Conservation (phyloP, 1,139 yeast species). For the Saccharomyces hybrid region DNA sequence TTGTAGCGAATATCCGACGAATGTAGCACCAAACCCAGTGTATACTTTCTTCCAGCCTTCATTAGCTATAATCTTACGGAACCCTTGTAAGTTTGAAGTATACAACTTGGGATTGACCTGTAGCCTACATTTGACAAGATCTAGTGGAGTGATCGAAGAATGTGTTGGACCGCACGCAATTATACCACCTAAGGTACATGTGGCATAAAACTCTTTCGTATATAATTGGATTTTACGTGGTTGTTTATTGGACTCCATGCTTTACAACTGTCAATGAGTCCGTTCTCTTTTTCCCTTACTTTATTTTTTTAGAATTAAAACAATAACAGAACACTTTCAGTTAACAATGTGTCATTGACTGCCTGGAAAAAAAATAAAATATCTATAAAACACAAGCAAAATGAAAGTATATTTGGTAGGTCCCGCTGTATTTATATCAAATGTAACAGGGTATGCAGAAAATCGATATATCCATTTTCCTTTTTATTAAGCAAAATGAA, state of each 20-base stretch:
- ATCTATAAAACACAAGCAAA: not conserved
- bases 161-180: conserved; percentile 94
- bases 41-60: conserved; percentile 69
- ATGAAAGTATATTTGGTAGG: not conserved
- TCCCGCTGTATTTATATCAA: not conserved
- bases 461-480: not conserved
- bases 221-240: conserved; percentile 35
- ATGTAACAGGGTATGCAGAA: not conserved
- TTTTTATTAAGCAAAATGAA: not conserved
- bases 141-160: conserved; percentile 85
- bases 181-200: conserved; percentile 86
- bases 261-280: not conserved
- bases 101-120: conserved; percentile 74
- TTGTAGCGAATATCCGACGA: conserved; percentile 84
- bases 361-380: not conserved
- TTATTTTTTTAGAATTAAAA: not conserved
- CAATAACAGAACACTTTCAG: not conserved
- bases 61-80: conserved; percentile 60
- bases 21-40: conserved; percentile 87
- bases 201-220: conserved; percentile 65
- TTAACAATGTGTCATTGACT: not conserved
- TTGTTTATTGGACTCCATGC: not conserved
- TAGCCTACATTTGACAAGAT: conserved; percentile 84
- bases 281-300: not conserved
- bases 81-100: conserved; percentile 69